phyloP scores from a whole-genome alignment of 768 basidiomycete species.

The Leccinum boreale region DNA sequence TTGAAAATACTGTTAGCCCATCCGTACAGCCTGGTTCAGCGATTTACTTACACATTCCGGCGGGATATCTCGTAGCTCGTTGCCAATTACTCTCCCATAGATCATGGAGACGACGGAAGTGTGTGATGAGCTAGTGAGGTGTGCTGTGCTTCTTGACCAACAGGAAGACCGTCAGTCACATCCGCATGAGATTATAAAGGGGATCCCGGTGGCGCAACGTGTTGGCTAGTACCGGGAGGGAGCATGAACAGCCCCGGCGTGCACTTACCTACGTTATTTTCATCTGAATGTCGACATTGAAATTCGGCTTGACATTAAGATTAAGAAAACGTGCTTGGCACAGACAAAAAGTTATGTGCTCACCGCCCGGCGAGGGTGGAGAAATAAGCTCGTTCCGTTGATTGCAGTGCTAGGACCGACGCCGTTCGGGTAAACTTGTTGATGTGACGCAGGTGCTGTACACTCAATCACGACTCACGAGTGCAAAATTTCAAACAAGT shows the following conservation, averaged over 20 bases:
- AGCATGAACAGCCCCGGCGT: conserved; percentile 25
- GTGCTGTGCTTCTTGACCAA: conserved; percentile 17
- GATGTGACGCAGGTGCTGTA: conserved; percentile 14
- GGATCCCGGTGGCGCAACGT: conserved; percentile 19
- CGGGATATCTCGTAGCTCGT: conserved; percentile 29
- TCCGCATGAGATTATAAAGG: conserved; percentile 26
- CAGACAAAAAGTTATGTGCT: conserved; percentile 7
- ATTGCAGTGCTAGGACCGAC: conserved; percentile 19
- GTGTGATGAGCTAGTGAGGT: conserved; percentile 12
- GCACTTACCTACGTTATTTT: conserved; percentile 17
- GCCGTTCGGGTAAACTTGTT: conserved; percentile 4
- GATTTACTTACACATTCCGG: conserved; percentile 25
- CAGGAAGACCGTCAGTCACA: conserved; percentile 13
- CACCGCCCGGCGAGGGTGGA: conserved; percentile 15
- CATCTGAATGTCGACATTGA: conserved; percentile 10
- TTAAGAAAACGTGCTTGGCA: conserved; percentile 26
- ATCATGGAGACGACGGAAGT: conserved; percentile 18
- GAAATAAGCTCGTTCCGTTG: conserved; percentile 11
- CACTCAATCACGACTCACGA: background rate
- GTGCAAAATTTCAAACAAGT: background rate
- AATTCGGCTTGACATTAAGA: conserved; percentile 19
- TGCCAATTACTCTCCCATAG: conserved; percentile 29
- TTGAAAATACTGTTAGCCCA: conserved; percentile 14
- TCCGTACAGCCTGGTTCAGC: background rate
- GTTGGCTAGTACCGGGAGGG: conserved; percentile 15